phyloP scores from a whole-genome alignment of 1,284 basidiomycete genomes.

The Naganishia sp. region DNA sequence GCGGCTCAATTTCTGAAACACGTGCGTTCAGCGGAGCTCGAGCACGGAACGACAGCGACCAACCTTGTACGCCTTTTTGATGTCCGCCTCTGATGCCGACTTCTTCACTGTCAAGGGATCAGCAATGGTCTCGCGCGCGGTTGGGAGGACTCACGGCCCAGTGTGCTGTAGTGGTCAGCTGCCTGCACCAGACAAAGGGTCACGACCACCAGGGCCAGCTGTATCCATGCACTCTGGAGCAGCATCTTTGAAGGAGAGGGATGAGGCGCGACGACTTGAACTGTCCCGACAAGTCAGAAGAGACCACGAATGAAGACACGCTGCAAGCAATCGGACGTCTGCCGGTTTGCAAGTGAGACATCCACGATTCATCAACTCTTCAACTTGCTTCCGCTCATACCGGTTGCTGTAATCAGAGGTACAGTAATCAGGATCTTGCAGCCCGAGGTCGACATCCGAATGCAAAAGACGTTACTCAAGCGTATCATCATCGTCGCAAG shows the following conservation, averaged over 20 bases:
- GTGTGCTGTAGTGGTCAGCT: conserved; percentile 50
- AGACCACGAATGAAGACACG: not conserved
- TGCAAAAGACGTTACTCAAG: no score
- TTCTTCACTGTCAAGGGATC: conserved; percentile 62
- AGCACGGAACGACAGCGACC: conserved; percentile 24
- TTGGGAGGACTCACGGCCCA: conserved; percentile 49
- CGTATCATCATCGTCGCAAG: no score
- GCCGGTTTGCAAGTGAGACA: conserved; percentile 4
- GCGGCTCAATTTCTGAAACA: conserved; percentile 69
- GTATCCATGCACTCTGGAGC: conserved; percentile 37
- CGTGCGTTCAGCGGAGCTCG: conserved; percentile 3
- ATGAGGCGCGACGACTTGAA: not conserved
- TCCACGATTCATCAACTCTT: not conserved
- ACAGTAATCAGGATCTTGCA: no score
- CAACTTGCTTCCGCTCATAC: not conserved
- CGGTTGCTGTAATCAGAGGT: not conserved
- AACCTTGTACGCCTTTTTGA: conserved; percentile 79
- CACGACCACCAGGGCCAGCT: conserved; percentile 44
- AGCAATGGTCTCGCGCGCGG: conserved; percentile 30
- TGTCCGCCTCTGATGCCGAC: conserved; percentile 79
- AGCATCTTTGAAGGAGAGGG: conserved; percentile 37
- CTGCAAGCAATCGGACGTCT: not conserved
- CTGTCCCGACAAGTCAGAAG: not conserved
- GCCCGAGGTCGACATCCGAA: no score
- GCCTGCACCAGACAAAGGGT: conserved; percentile 44